These are phyloP conservation scores for Tetrahymena thermophila DNA, from an alignment of 73 alveolate genomes.

Conservation along the genomic window DNA sequence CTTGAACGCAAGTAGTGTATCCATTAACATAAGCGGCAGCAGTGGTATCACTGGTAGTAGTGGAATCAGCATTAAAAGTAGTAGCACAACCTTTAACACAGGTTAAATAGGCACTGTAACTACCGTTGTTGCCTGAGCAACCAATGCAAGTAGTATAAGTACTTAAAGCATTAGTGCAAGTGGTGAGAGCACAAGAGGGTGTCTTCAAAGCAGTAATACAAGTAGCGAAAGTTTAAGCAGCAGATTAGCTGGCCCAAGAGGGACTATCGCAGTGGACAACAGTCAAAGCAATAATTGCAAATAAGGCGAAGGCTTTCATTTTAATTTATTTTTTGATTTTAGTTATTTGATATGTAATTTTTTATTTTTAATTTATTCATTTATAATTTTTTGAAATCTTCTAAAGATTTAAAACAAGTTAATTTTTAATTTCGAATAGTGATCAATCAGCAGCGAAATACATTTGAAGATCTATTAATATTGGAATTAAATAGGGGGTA, in stretches of 20 bases:
- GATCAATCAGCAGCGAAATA: too few species aligned
- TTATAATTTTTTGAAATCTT: too few species aligned
- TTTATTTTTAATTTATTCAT: too few species aligned
- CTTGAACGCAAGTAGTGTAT: background rate
- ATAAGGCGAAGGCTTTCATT: background rate
- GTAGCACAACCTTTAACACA: background rate
- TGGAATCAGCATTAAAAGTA: background rate
- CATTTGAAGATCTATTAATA: too few species aligned
- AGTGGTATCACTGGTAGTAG: background rate
- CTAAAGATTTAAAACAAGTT: too few species aligned
- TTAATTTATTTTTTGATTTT: too few species aligned
- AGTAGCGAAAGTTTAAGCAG: background rate
- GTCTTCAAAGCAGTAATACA: background rate
- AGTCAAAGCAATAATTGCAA: background rate
- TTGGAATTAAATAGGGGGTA: too few species aligned
- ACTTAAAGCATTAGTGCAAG: background rate
- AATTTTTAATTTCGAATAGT: too few species aligned
- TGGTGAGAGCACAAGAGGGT: background rate
- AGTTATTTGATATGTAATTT: background rate
- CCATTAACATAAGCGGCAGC: background rate
- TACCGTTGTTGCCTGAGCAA: background rate
- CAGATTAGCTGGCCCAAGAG: too few species aligned
- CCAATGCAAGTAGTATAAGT: background rate
- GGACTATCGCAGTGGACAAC: background rate
- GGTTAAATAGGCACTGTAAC: background rate